phyloP scores from a whole-genome alignment of 352 stramenopile species.

The Albugo candida region DNA sequence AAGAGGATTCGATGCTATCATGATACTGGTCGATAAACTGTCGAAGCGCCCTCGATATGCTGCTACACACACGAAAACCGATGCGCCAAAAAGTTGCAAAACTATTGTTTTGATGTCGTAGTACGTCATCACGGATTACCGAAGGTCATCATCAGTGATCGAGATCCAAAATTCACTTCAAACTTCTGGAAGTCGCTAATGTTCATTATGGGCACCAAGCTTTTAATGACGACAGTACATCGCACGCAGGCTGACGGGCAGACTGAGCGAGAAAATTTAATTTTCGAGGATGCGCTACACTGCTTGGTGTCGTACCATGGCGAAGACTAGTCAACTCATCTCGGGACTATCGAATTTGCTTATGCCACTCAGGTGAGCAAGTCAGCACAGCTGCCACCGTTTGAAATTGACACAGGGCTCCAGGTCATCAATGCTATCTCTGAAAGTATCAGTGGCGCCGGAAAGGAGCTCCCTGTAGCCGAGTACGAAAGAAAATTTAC shows the following conservation, averaged over 20 bases:
- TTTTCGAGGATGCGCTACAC: slow-evolving; percentile 2
- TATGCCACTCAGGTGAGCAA: slow-evolving; percentile 1
- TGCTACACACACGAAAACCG: slow-evolving; percentile 1
- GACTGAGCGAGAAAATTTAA: slow-evolving; percentile 4
- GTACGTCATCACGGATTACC: not conserved
- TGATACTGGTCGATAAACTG: not conserved
- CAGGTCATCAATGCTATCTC: not conserved
- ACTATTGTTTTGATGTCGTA: too few species aligned
- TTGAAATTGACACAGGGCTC: slow-evolving; percentile 4
- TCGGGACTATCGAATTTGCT: slow-evolving; percentile 5
- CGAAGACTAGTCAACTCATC: slow-evolving; percentile 2
- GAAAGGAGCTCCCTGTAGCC: not conserved
- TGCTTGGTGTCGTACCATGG: slow-evolving; percentile 8
- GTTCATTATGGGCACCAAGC: slow-evolving; percentile 3
- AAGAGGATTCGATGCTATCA: slow-evolving; percentile 1
- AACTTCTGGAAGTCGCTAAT: slow-evolving; percentile 3
- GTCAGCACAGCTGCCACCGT: slow-evolving; percentile 1
- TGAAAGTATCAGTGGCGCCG: not conserved
- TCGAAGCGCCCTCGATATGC: slow-evolving; percentile 8
- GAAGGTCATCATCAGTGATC: not conserved
- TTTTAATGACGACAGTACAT: slow-evolving; percentile 1
- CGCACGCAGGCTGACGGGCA: slow-evolving; percentile 6
- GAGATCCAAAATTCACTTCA: slow-evolving; percentile 5
- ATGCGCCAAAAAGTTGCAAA: not conserved
- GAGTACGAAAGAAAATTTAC: not conserved